Base-by-base conservation (phyloP, 1,139 yeast species). In the Hansenula sp. region DNA sequence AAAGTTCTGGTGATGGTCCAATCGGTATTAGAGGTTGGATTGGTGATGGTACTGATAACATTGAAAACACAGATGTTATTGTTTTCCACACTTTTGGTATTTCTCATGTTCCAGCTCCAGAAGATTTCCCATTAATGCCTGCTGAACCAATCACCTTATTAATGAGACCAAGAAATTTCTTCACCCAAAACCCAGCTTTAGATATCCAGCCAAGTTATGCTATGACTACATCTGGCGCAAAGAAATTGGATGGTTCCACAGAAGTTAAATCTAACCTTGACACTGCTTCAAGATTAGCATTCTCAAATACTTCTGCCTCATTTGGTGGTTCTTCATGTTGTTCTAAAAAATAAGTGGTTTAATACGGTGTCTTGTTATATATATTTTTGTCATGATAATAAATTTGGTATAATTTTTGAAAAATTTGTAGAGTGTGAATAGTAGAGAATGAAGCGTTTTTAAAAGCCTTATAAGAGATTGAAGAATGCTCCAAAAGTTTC, bases 51-150 rank as follows among this genome's bases (percentile, higher is more conserved):
- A 45, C 65, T 10, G 88, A 74, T 39, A 61, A 62, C 18, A 67
- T 83, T 56, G 85, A 80, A 53, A 74, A 83, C 64, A 78, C 84
- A 32, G 90, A 83, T 59, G 73, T 83, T 48, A 71, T 83, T 38
- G 65, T 80, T 54, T 85, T 80, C 79, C 92, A 83, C 62, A 83
- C 90, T 29, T 84, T 84, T 59, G 94, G 94, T 56, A 76, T 84
- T 50, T 81, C 92, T 33, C 95, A 84, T 59, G 81, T 83, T 76
- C 95, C 95, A 46, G 80, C 90, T 12, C 92, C 94, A 46, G 94
- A 84, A 68, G 95, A 84, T 65, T 85, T 83, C 81, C 92, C 94
- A 45, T 77, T 85, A 51, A 84, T 84, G 94, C 94, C 94, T 38
- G 82, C 89, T 31, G 95, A 84, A 65, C 82, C 86, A 55, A 79